Evolutionary conservation across 2,329 filamentous ascomycete genomes (phyloP).

Genomic region (Thielaviopsis ethacetica): DNA sequence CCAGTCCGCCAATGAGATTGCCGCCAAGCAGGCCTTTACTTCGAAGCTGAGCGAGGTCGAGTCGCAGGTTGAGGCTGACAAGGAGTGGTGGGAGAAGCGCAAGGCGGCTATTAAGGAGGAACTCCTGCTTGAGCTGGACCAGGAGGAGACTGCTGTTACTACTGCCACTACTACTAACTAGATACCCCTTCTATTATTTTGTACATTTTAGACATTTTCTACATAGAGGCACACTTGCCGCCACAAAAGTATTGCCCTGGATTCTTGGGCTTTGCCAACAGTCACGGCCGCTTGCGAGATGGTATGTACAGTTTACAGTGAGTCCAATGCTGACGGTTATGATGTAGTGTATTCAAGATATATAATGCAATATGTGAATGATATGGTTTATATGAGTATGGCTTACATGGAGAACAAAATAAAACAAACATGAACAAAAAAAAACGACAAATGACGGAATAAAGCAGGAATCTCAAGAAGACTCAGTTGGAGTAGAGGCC

Average conservation of each 20-base stretch:
- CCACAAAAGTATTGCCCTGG: neutral
- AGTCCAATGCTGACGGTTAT: no score
- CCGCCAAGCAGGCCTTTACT: constrained; percentile 64
- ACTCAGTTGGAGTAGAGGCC: no score
- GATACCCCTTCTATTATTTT: constrained; percentile 17
- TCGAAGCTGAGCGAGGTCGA: constrained; percentile 61
- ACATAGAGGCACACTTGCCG: neutral
- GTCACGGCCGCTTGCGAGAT: no score
- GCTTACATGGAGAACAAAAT: no score
- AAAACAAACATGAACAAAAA: no score
- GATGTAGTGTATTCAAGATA: no score
- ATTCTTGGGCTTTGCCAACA: neutral
- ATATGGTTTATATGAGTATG: no score
- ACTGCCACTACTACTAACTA: constrained; percentile 15
- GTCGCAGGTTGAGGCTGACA: constrained; percentile 53
- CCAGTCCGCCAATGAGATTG: constrained; percentile 93
- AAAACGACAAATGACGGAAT: no score
- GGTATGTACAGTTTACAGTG: no score
- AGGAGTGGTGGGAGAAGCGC: constrained; percentile 85
- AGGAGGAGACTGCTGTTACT: constrained; percentile 29
- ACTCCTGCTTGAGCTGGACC: constrained; percentile 74
- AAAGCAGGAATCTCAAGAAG: no score
- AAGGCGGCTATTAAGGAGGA: constrained; percentile 54
- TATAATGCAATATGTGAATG: no score
- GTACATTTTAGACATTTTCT: neutral